Evolutionary conservation across 176 grass and related monocot species (phyloP).

Genomic region (Carex parvula): DNA sequence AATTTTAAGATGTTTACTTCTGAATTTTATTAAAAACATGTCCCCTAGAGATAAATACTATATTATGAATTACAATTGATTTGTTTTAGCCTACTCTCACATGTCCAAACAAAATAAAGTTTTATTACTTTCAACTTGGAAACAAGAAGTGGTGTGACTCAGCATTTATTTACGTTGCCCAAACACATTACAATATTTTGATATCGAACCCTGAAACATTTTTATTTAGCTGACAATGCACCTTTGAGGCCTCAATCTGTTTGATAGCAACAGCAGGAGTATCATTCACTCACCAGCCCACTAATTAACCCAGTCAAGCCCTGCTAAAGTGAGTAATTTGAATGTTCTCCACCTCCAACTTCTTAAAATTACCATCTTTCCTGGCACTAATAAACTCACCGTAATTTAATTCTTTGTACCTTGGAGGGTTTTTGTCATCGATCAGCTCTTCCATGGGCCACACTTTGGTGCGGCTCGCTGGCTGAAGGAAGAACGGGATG

Average conservation of each 20-base stretch:
- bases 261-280: neutral
- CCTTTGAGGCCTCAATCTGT: neutral
- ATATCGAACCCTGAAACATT: neutral
- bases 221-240: conserved; percentile 10
- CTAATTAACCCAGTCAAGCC: neutral
- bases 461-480: conserved; percentile 34
- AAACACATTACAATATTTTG: neutral
- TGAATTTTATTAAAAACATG: too few relatives aligned
- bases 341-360: conserved; percentile 54
- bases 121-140: neutral
- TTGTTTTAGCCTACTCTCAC: neutral
- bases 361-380: conserved; percentile 69
- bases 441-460: conserved; percentile 50
- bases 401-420: conserved; percentile 50
- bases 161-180: neutral
- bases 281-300: neutral
- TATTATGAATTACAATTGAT: neutral
- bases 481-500: conserved; percentile 67
- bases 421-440: conserved; percentile 39
- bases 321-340: conserved; percentile 75
- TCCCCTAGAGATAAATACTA: neutral
- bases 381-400: conserved; percentile 53
- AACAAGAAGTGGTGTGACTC: neutral
- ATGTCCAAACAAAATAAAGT: neutral
- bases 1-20: too few relatives aligned